Conservation (phyloP, 495 filamentous ascomycete genomes). For the Xylaria grammica region DNA sequence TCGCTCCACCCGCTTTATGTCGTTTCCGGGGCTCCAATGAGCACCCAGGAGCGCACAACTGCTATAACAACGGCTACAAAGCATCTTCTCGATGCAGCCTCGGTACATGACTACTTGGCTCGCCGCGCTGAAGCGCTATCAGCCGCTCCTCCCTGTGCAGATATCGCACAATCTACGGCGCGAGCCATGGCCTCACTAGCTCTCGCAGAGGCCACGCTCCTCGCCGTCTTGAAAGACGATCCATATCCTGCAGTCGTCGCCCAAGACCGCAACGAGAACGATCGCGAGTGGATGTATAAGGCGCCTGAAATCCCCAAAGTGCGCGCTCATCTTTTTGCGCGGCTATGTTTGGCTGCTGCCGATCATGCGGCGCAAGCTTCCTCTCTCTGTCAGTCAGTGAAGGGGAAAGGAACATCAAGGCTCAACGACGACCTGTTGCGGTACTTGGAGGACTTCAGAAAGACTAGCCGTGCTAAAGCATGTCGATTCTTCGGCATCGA, state of each 20-base stretch:
- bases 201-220: conserved; percentile 84
- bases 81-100: conserved; percentile 75
- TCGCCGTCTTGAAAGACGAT: conserved; percentile 91
- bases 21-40: conserved; percentile 62
- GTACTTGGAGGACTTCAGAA: conserved; percentile 75
- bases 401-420: conserved; percentile 41
- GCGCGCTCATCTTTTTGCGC: conserved; percentile 81
- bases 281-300: conserved; percentile 92
- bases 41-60: conserved; percentile 65
- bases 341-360: conserved; percentile 79
- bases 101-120: conserved; percentile 74
- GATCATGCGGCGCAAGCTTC: conserved; percentile 69
- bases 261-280: conserved; percentile 75
- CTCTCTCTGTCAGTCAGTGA: conserved; percentile 51
- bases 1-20: conserved; percentile 58
- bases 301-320: conserved; percentile 86
- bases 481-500: conserved; percentile 91
- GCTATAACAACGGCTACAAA: conserved; percentile 78
- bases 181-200: conserved; percentile 74
- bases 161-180: conserved; percentile 70
- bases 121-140: conserved; percentile 44
- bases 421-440: conserved; percentile 67
- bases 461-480: conserved; percentile 77
- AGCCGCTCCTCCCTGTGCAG: conserved; percentile 50
- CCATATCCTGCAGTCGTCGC: conserved; percentile 82